Percentiles rank a stretch among this genome's conserved stretches.
These are phyloP conservation scores for Abrus pulchellus DNA, from an alignment of 306 rosid species.

Conservation along the genomic window DNA sequence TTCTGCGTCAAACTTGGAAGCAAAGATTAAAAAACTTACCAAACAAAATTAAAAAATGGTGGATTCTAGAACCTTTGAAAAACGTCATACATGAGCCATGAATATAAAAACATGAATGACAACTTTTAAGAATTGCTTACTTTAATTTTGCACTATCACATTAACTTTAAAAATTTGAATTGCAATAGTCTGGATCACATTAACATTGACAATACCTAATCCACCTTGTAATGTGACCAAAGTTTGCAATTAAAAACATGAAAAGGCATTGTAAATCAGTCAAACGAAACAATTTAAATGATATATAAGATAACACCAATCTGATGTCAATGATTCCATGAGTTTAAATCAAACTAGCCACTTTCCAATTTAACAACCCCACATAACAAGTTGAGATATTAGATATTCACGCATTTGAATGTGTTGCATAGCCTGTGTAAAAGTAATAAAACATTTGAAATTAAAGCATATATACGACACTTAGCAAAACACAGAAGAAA, in stretches of 20 bases:
- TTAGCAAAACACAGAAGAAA: not conserved
- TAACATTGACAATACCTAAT: constrained; percentile 13
- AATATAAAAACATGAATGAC: not conserved
- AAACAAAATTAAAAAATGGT: not conserved
- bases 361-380: constrained; percentile 6
- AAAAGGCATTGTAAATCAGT: not conserved
- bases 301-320: not conserved
- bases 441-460: not conserved
- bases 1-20: not conserved
- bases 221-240: constrained; percentile 10
- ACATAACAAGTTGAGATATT: not conserved
- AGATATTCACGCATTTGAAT: not conserved
- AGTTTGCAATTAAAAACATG: not conserved
- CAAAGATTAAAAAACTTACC: not conserved
- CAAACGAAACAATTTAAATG: not conserved
- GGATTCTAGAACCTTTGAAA: not conserved
- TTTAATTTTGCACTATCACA: not conserved
- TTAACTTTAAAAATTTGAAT: not conserved
- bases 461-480: not conserved
- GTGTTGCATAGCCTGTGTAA: not conserved
- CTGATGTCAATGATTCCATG: constrained; percentile 1
- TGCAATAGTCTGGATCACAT: not conserved
- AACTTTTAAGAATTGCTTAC: not conserved
- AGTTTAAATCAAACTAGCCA: not conserved
- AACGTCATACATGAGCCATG: not conserved